Evolutionary conservation across 2,329 filamentous ascomycete species (phyloP).

Genomic region (Calcarisporium arbuscula): DNA sequence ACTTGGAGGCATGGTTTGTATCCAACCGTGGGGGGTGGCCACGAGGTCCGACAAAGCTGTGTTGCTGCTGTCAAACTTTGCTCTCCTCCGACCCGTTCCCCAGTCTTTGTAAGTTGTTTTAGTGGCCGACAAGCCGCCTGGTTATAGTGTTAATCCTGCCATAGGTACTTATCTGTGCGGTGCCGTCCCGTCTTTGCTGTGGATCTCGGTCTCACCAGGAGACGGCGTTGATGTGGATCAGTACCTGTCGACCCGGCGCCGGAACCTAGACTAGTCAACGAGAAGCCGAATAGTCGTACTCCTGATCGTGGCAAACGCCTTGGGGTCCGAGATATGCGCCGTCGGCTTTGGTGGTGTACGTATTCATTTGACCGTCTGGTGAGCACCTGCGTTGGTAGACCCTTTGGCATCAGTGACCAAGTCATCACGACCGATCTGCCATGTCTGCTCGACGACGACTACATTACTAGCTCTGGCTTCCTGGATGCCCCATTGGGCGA

Average conservation of each 20-base stretch:
- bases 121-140: not conserved
- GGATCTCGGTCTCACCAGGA: slow-evolving; percentile 92
- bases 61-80: slow-evolving; percentile 82
- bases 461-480: slow-evolving; percentile 77
- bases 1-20: slow-evolving; percentile 82
- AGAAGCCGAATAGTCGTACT: too few species aligned
- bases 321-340: slow-evolving; percentile 78
- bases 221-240: slow-evolving; percentile 50
- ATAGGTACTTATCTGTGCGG: slow-evolving; percentile 87
- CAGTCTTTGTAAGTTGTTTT: slow-evolving; percentile 59
- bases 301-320: slow-evolving; percentile 62
- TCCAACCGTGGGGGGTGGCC: slow-evolving; percentile 77
- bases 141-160: slow-evolving; percentile 4
- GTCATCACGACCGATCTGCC: slow-evolving; percentile 95
- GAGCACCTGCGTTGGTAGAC: slow-evolving; percentile 85
- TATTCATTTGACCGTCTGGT: slow-evolving; percentile 95
- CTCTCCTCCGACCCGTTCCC: slow-evolving; percentile 85
- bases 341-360: slow-evolving; percentile 93
- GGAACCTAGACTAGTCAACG: slow-evolving; percentile 17
- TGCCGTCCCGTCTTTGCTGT: slow-evolving; percentile 82
- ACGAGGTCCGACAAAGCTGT: slow-evolving; percentile 95
- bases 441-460: slow-evolving; percentile 78
- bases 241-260: slow-evolving; percentile 21
- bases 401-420: slow-evolving; percentile 92
- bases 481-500: slow-evolving; percentile 50